phyloP scores from a whole-genome alignment of 2,329 filamentous ascomycete species.

The Hypoxylon sp. region DNA sequence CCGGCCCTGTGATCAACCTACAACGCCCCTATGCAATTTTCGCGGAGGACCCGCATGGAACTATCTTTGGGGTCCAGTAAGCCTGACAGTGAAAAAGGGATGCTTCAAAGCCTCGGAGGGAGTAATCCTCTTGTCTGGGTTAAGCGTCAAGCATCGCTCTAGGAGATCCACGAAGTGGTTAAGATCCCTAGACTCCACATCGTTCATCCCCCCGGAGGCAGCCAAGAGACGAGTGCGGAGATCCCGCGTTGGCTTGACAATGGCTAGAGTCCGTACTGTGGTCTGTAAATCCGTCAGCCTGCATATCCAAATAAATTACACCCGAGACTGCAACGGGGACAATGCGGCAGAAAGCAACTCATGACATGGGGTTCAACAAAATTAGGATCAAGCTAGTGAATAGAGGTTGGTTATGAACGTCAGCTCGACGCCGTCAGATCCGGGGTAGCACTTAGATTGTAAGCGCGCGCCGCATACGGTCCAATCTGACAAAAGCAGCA shows the following conservation, averaged over 20 bases:
- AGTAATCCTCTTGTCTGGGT: constrained; percentile 92
- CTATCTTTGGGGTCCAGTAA: constrained; percentile 45
- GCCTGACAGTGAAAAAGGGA: constrained; percentile 78
- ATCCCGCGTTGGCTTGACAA: constrained; percentile 83
- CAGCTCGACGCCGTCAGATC: constrained; percentile 29
- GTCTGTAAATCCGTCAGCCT: constrained; percentile 61
- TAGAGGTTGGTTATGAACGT: constrained; percentile 18
- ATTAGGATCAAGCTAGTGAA: constrained; percentile 21
- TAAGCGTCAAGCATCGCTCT: constrained; percentile 87
- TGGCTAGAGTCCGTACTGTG: constrained; percentile 73
- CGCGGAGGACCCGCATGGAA: constrained; percentile 11
- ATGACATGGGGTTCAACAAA: constrained; percentile 17
- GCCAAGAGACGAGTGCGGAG: constrained; percentile 83
- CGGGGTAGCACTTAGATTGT: constrained; percentile 25
- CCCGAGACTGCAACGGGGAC: constrained; percentile 3
- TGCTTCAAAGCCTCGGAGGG: constrained; percentile 88
- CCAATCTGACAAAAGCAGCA: constrained; percentile 24
- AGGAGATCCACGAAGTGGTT: constrained; percentile 87
- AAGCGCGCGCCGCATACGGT: constrained; percentile 20
- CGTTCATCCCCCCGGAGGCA: constrained; percentile 78
- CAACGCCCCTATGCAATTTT: constrained; percentile 7
- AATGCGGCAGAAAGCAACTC: constrained; percentile 4
- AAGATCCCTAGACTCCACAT: constrained; percentile 81
- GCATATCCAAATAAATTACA: constrained; percentile 11
- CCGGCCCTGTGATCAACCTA: not conserved